phyloP scores from a whole-genome alignment of 352 stramenopile genomes.

The Globisporangium paddicum region DNA sequence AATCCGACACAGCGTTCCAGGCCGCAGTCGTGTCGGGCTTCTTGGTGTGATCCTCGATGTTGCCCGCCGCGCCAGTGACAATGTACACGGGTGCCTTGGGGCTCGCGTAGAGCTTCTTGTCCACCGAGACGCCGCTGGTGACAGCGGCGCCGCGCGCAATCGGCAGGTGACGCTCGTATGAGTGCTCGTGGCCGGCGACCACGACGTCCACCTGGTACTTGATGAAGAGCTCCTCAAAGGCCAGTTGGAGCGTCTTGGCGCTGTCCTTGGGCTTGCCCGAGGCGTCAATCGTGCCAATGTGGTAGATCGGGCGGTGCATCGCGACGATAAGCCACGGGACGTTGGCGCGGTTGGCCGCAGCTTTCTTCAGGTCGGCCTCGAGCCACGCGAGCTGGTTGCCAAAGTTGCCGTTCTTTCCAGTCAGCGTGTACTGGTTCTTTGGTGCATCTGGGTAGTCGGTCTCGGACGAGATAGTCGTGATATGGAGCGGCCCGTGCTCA shows the following conservation, averaged over 20 bases:
- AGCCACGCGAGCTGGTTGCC: slow-evolving; percentile 50
- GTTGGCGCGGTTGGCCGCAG: too few species aligned
- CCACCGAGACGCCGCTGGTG: slow-evolving; percentile 22
- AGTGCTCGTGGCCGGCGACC: slow-evolving; percentile 32
- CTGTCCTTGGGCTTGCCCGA: not conserved
- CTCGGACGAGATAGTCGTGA: slow-evolving; percentile 78
- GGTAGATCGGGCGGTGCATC: slow-evolving; percentile 39
- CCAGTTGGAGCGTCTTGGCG: slow-evolving; percentile 22
- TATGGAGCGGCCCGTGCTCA: slow-evolving; percentile 74
- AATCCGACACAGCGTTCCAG: slow-evolving; percentile 28
- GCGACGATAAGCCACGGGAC: too few species aligned
- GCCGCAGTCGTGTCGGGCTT: slow-evolving; percentile 10
- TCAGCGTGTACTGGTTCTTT: slow-evolving; percentile 26
- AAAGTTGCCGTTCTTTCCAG: slow-evolving; percentile 34
- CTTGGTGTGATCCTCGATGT: slow-evolving; percentile 13
- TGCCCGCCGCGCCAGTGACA: slow-evolving; percentile 26
- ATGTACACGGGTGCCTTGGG: slow-evolving; percentile 34
- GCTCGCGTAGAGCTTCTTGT: slow-evolving; percentile 27
- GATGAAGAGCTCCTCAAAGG: slow-evolving; percentile 42
- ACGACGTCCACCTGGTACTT: slow-evolving; percentile 43
- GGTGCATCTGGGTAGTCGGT: slow-evolving; percentile 49
- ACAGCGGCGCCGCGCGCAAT: slow-evolving; percentile 18
- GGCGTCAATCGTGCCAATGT: not conserved
- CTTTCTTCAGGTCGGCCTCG: slow-evolving; percentile 43
- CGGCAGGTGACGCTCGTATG: slow-evolving; percentile 28